A percentile compares a stretch with the other conserved stretches of the same genome.
Conservation (phyloP, 306 rosid genomes). For the Begonia peltatifolia region DNA sequence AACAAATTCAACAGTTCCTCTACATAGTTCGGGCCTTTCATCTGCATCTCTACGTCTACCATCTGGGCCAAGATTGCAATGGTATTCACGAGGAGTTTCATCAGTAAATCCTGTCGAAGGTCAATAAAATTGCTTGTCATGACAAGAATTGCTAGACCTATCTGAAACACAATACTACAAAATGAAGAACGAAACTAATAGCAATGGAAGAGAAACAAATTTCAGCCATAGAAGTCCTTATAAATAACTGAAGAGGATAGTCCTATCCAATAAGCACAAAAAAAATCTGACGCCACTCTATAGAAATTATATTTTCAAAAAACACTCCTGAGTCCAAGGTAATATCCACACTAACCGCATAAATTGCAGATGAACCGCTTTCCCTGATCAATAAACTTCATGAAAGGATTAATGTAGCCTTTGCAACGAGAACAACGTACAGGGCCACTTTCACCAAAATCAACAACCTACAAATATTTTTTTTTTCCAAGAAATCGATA, state of each 20-base stretch:
- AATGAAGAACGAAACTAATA: too few relatives aligned
- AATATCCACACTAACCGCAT: conserved; percentile 61
- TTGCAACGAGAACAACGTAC: conserved; percentile 98
- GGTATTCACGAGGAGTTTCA: conserved; percentile 97
- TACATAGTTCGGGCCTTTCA: conserved; percentile 89
- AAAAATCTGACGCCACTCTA: too few relatives aligned
- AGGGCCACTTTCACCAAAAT: conserved; percentile 98
- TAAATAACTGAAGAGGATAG: too few relatives aligned
- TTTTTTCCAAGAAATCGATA: too few relatives aligned
- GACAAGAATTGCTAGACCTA: too few relatives aligned
- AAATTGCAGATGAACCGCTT: conserved; percentile 85
- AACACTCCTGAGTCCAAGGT: not conserved
- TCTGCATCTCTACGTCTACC: conserved; percentile 96
- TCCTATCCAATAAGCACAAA: too few relatives aligned
- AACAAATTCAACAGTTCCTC: conserved; percentile 96
- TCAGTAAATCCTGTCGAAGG: conserved; percentile 74
- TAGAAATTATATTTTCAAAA: too few relatives aligned
- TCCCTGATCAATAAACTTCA: conserved; percentile 97
- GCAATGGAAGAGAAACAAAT: too few relatives aligned
- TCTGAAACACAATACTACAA: too few relatives aligned
- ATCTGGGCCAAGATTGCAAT: conserved; percentile 97
- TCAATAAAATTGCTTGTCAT: not conserved
- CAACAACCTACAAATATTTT: conserved; percentile 49
- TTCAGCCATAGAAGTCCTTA: too few relatives aligned
- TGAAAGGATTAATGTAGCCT: conserved; percentile 91